These are phyloP conservation scores for Lagerstroemia speciosa DNA, from an alignment of 345 rosid species.

Conservation along the genomic window DNA sequence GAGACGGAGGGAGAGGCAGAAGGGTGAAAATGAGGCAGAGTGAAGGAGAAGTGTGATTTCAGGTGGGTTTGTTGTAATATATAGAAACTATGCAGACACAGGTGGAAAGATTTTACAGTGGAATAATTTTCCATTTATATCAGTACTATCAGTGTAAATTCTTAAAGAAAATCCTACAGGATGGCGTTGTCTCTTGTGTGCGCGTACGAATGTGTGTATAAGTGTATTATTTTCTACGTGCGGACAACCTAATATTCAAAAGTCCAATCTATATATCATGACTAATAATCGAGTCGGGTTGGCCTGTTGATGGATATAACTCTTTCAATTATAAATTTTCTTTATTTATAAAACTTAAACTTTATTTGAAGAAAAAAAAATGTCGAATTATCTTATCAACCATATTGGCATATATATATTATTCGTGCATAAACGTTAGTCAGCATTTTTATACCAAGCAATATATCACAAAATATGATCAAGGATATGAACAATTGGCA, in stretches of 20 bases:
- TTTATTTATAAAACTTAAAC: too few relatives aligned
- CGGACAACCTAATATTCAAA: too few relatives aligned
- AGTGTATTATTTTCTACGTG: too few relatives aligned
- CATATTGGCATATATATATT: too few relatives aligned
- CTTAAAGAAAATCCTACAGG: neutral
- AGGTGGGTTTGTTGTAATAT: neutral
- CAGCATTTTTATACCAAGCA: neutral
- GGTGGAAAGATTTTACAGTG: neutral
- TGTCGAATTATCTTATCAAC: too few relatives aligned
- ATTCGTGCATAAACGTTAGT: neutral
- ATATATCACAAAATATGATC: neutral
- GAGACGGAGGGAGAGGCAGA: conserved; percentile 5
- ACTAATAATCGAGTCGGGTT: too few relatives aligned
- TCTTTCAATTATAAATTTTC: too few relatives aligned
- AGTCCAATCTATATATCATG: too few relatives aligned
- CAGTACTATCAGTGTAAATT: neutral
- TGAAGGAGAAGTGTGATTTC: neutral
- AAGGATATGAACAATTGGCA: neutral
- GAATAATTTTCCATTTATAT: conserved; percentile 1
- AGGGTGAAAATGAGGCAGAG: neutral
- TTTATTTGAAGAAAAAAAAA: too few relatives aligned
- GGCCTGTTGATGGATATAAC: too few relatives aligned
- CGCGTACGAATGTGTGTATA: too few relatives aligned
- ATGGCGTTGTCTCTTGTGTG: neutral
- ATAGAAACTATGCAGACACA: conserved; percentile 3